Evolutionary conservation across 768 basidiomycete species (phyloP).

Genomic region (Suillus tomentosus): DNA sequence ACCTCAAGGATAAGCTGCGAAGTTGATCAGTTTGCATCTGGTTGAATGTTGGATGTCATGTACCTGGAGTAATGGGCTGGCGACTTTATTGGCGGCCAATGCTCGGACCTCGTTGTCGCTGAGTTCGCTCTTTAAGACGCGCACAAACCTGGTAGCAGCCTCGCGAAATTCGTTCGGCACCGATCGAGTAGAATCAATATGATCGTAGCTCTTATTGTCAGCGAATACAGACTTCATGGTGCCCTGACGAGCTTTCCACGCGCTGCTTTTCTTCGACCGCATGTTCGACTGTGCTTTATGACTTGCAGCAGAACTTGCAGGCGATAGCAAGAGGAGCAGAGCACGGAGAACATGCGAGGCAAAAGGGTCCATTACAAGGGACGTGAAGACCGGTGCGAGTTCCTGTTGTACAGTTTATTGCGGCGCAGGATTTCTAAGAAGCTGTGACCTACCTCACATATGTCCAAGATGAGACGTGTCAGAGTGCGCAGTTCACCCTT

Average conservation of each 20-base stretch:
- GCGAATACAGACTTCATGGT: conserved; percentile 78
- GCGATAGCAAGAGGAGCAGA: conserved; percentile 75
- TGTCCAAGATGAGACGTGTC: conserved; percentile 62
- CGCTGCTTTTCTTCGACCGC: conserved; percentile 83
- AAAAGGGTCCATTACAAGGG: conserved; percentile 80
- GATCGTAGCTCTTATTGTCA: conserved; percentile 42
- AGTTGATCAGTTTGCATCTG: conserved; percentile 15
- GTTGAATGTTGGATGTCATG: conserved; percentile 19
- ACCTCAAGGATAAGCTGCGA: conserved; percentile 78
- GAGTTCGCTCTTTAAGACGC: conserved; percentile 51
- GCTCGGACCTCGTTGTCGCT: conserved; percentile 76
- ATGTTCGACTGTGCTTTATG: conserved; percentile 42
- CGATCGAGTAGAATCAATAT: conserved; percentile 23
- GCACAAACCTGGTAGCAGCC: conserved; percentile 50
- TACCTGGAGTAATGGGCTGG: conserved; percentile 77
- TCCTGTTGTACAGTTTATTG: conserved; percentile 48
- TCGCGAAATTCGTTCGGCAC: conserved; percentile 52
- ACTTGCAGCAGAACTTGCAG: conserved; percentile 47
- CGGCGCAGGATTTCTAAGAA: conserved; percentile 18
- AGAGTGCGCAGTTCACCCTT: conserved; percentile 69
- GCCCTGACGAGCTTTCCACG: conserved; percentile 82
- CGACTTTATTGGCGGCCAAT: conserved; percentile 72
- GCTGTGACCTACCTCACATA: conserved; percentile 55
- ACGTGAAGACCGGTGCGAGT: conserved; percentile 60
- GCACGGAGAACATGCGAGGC: conserved; percentile 90